These are phyloP conservation scores for Neltuma alba DNA, from an alignment of 306 rosid genomes.

Conservation along the genomic window DNA sequence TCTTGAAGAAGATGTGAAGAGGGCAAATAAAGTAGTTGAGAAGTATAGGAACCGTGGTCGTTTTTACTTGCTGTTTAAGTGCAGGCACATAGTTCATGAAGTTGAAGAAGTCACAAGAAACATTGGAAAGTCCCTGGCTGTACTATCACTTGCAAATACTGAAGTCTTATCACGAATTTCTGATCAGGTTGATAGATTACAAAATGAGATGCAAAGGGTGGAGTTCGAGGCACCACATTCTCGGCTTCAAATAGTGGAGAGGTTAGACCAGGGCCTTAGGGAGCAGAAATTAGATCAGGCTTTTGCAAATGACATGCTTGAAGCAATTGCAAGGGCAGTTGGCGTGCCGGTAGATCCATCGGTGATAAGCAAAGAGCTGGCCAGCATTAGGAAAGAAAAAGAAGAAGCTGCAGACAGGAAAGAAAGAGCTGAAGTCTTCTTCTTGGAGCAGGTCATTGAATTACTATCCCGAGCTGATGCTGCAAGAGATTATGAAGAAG, in stretches of 20 bases:
- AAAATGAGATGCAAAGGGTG: conserved; percentile 85
- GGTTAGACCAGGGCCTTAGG: conserved; percentile 62
- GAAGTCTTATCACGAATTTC: conserved; percentile 70
- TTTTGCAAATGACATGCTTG: conserved; percentile 77
- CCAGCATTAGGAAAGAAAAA: conserved; percentile 71
- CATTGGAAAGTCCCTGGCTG: conserved; percentile 67
- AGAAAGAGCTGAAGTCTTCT: conserved; percentile 69
- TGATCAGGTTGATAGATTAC: conserved; percentile 67
- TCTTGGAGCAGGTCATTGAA: conserved; percentile 77
- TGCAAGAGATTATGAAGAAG: conserved; percentile 81
- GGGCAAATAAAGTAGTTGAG: conserved; percentile 67
- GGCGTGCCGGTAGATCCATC: conserved; percentile 89
- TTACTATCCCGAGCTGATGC: conserved; percentile 87
- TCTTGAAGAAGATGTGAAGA: conserved; percentile 76
- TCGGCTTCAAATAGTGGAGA: conserved; percentile 69
- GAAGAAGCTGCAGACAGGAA: conserved; percentile 75
- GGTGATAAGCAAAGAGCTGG: conserved; percentile 79
- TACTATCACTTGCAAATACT: conserved; percentile 63
- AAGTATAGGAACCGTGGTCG: conserved; percentile 70
- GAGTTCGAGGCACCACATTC: conserved; percentile 71
- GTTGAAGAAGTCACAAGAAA: conserved; percentile 78
- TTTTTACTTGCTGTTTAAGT: conserved; percentile 67
- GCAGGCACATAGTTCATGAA: conserved; percentile 71
- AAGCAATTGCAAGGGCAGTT: conserved; percentile 72
- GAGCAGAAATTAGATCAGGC: conserved; percentile 74